Base-by-base conservation (phyloP, 208 protist genomes). In the Trypanosoma mega region DNA sequence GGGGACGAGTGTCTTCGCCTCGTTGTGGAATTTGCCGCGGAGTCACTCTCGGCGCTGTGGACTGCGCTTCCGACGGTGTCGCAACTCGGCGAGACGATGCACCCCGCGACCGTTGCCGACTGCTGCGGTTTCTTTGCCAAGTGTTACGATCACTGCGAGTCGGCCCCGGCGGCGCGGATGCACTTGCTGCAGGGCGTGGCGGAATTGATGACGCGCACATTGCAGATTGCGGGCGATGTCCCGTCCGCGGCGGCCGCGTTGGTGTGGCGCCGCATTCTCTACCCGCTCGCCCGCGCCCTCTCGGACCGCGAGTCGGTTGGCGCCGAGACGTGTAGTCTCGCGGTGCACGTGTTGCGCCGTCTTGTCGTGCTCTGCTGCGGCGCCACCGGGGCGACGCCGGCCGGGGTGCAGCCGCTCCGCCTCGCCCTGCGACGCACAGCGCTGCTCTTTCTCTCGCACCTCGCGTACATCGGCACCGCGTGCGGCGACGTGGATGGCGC, bases 391-490 rank as follows among this genome's bases (percentile, higher is more conserved):
- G n/a, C n/a, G n/a, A n/a, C n/a, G n/a, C n/a, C n/a, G n/a, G 34
- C 8, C 34, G 34, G 34, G 8, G 34, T 12, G 45, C 45, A n/a
- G 45, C 58, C 61, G 49, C 62, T 56, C 61, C 45, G 72, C 48
- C 49, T 58, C 57, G 37, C 53, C n/a, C 59, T 85, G 20, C 74
- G 74, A 1, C 60, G 47, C 11, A 74, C 73, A 5, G 48, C 78
- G 24, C 59, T 86, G n/a, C 53, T 80, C 31, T 52, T 93, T 48
- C 76, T 96, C n/a, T 69, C 79, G 3, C 67, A 92, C 44, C 60
- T 85, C 2, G 68, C 80, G 20, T 93, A 89, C 68, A 63, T 92
- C 59, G 89, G 89, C 9, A 74, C 64, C 39, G 82, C 93, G 82
- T 93, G 85, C 68, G 64, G 79, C 26, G 80, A 90, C 60, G 57